These are phyloP conservation scores for Diplodia intermedia DNA, from an alignment of 2,329 filamentous ascomycete species.

Conservation along the genomic window DNA sequence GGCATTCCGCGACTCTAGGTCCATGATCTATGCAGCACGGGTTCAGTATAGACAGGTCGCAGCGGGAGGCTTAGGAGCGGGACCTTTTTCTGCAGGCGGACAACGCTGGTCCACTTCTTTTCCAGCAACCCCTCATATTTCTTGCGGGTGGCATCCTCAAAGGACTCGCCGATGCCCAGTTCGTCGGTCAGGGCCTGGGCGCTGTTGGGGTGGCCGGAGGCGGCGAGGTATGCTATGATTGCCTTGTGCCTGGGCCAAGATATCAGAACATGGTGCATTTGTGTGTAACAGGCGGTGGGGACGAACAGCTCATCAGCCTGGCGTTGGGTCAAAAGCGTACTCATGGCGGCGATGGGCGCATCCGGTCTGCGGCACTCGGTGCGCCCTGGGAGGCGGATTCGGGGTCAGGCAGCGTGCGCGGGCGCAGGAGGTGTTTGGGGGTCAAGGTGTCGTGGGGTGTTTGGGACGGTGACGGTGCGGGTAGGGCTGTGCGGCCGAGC, in stretches of 20 bases:
- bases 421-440: conserved; percentile 25
- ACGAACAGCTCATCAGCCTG: conserved; percentile 86
- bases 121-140: conserved; percentile 94
- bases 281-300: conserved; percentile 33
- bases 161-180: conserved; percentile 72
- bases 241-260: conserved; percentile 76
- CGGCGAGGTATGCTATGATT: conserved; percentile 85
- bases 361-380: conserved; percentile 32
- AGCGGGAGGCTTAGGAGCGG: conserved; percentile 33
- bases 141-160: conserved; percentile 83
- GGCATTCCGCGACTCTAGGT: conserved; percentile 78
- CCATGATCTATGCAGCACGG: conserved; percentile 74
- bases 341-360: conserved; percentile 62
- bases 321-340: conserved; percentile 74
- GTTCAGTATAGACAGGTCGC: conserved; percentile 3
- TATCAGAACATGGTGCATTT: conserved; percentile 31
- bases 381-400: conserved; percentile 27
- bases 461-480: conserved; percentile 29
- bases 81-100: conserved; percentile 94
- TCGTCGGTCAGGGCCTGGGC: conserved; percentile 78
- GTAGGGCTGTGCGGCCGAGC: conserved; percentile 30
- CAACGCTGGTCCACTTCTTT: conserved; percentile 98
- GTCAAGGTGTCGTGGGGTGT: conserved; percentile 26
- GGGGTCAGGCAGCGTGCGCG: conserved; percentile 22
- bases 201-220: conserved; percentile 72